Evolutionary conservation across 169 alveolate species (phyloP), one percentile per base, ranked within the genome.

Genomic region (Theileria equi): DNA sequence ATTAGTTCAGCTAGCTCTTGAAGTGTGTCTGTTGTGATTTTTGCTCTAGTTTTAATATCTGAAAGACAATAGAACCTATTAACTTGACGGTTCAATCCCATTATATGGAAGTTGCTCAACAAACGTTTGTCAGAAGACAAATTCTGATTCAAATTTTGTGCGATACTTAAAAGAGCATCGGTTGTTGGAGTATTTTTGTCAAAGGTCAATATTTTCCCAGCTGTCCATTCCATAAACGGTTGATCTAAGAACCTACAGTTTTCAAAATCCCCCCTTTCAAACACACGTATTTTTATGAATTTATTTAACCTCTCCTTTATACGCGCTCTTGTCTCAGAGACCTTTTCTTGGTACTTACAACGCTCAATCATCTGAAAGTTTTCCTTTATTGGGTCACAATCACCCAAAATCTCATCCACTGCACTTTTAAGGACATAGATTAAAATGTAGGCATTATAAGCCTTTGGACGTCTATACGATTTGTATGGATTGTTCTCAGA

Each of bases 381-480:
- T 32, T 83, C 91, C 23, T 72, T 82, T 32, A 84, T 81, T 4
- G 92, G 92, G 60, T 88, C 87, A 19, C 92, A 84, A 54, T 89
- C 92, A 19, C 89, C 84, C 5, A 90, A 91, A 21, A 93, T 80
- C 32, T 89, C 91, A 0, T 81, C 83, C 26, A 90, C 89, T 36
- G 81, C 91, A 7, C 87, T 67, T 68, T 94, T 93, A 70, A 93
- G 90, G 34, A 96, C 95, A 65, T 96, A 96, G 11, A 96, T 96
- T 26, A 96, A 82, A 66, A 96, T 93, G 84, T 95, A 94, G 3
- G 98, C 98, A 70, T 94, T 92, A 60, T 92, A 89, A 38, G 80
- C 80, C 40, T 86, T 91, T 19, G 71, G 54, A 35, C 93, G 80
- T 28, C 87, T 84, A 49, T 25, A 29, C 48, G 26, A 40, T 57